Percentiles rank a stretch among this genome's conserved stretches.
Conservation (phyloP, 305 asterid genomes). For the Lippia alba region DNA sequence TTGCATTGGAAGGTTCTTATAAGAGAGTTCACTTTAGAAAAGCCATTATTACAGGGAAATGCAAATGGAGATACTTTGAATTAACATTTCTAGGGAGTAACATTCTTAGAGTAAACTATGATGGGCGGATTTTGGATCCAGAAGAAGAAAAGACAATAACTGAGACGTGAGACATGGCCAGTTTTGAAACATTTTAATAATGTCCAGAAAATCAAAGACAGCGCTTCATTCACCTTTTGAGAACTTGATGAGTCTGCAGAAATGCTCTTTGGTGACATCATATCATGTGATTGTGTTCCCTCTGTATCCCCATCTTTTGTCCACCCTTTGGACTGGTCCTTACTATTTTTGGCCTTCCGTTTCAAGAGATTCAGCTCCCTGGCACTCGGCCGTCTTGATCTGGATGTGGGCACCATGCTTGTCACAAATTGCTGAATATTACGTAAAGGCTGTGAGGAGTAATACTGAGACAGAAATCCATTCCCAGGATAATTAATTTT, state of each 20-base stretch:
- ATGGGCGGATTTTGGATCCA: background rate
- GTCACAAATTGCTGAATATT: constrained; percentile 82
- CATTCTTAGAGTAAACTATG: background rate
- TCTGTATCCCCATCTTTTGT: constrained; percentile 82
- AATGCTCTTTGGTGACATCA: constrained; percentile 62
- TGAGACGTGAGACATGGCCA: constrained; percentile 5
- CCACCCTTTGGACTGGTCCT: constrained; percentile 92
- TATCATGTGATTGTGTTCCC: constrained; percentile 68
- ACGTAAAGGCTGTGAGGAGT: constrained; percentile 60
- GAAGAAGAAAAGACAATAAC: background rate
- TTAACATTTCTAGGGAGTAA: constrained; percentile 9
- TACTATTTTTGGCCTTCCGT: constrained; percentile 86
- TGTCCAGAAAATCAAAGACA: constrained; percentile 14
- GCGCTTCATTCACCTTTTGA: constrained; percentile 62
- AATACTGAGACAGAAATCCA: constrained; percentile 70
- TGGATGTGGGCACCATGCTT: constrained; percentile 78
- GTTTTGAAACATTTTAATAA: constrained; percentile 2
- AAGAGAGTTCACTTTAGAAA: constrained; percentile 19
- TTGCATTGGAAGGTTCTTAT: constrained; percentile 36
- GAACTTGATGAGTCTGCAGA: constrained; percentile 66
- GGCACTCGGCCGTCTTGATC: constrained; percentile 97
- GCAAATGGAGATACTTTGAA: constrained; percentile 26
- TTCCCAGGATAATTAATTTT: constrained; percentile 65
- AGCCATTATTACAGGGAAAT: constrained; percentile 12
- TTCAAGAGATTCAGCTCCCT: constrained; percentile 94